Conservation (phyloP, 352 stramenopile genomes). For the Globisporangium abappressorium region DNA sequence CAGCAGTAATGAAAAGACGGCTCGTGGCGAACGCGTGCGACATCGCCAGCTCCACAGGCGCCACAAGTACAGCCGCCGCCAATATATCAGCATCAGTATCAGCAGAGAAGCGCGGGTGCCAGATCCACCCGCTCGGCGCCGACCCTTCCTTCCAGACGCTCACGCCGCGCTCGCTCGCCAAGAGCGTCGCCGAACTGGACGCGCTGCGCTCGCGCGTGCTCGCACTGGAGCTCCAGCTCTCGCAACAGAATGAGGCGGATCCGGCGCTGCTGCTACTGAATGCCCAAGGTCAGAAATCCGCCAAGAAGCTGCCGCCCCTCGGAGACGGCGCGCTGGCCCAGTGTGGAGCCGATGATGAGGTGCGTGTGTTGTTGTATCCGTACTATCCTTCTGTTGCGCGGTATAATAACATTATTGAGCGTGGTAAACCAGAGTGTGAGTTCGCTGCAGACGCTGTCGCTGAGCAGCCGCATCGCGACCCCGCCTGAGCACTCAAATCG, state of each 20-base stretch:
- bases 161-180: slow-evolving; percentile 50
- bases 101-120: slow-evolving; percentile 14
- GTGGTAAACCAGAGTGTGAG: background rate
- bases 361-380: background rate
- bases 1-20: slow-evolving; percentile 11
- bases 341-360: background rate
- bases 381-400: background rate
- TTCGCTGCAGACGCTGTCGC: background rate
- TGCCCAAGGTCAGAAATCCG: slow-evolving; percentile 24
- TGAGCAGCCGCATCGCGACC: slow-evolving; percentile 8
- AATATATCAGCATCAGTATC: background rate
- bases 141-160: slow-evolving; percentile 42
- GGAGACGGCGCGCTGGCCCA: slow-evolving; percentile 1
- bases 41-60: slow-evolving; percentile 12
- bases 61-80: background rate
- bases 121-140: slow-evolving; percentile 53
- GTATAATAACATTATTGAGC: background rate
- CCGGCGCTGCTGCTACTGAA: slow-evolving; percentile 22
- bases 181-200: slow-evolving; percentile 53
- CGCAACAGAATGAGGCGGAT: slow-evolving; percentile 47
- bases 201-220: slow-evolving; percentile 42
- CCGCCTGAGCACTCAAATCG: slow-evolving; percentile 15
- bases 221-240: slow-evolving; percentile 53
- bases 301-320: slow-evolving; percentile 48
- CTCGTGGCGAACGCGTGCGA: slow-evolving; percentile 17